Conservation (phyloP, 768 basidiomycete genomes). For the Lentinula raphanica region DNA sequence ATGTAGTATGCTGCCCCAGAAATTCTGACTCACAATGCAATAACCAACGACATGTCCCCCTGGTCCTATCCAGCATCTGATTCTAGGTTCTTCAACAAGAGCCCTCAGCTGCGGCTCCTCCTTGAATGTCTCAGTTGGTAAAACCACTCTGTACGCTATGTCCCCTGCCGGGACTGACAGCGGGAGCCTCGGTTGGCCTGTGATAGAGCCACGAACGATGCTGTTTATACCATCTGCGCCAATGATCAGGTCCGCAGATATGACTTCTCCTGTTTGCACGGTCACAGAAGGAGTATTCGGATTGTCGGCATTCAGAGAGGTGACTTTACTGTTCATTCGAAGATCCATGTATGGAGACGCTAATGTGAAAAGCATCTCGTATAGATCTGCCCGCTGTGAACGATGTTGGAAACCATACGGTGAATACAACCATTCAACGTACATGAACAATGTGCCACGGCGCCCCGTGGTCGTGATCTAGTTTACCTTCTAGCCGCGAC, state of each 20-base stretch:
- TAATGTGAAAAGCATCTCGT: constrained; percentile 22
- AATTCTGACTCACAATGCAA: constrained; percentile 1
- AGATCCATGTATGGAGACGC: constrained; percentile 21
- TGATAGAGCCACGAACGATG: constrained; percentile 31
- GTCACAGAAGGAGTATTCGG: constrained; percentile 24
- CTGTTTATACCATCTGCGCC: constrained; percentile 52
- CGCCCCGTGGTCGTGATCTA: constrained; percentile 19
- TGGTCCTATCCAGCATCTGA: constrained; percentile 19
- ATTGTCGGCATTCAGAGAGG: constrained; percentile 10
- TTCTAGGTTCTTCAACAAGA: constrained; percentile 14
- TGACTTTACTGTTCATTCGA: constrained; percentile 24
- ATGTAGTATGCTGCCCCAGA: no score
- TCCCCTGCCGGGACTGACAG: constrained; percentile 23
- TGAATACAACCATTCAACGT: not conserved
- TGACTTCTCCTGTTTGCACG: constrained; percentile 28
- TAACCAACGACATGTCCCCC: constrained; percentile 18
- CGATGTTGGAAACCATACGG: constrained; percentile 16
- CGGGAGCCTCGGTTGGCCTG: constrained; percentile 34
- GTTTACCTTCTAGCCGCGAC: constrained; percentile 2
- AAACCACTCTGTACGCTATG: constrained; percentile 22
- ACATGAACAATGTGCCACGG: constrained; percentile 37
- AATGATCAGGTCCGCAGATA: constrained; percentile 28
- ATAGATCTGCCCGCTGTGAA: constrained; percentile 38
- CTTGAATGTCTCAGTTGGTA: constrained; percentile 14
- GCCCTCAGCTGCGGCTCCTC: constrained; percentile 13